Evolutionary conservation across 495 filamentous ascomycete genomes (phyloP), one percentile per base, ranked within the genome.

Genomic region (Daldinia decipiens): DNA sequence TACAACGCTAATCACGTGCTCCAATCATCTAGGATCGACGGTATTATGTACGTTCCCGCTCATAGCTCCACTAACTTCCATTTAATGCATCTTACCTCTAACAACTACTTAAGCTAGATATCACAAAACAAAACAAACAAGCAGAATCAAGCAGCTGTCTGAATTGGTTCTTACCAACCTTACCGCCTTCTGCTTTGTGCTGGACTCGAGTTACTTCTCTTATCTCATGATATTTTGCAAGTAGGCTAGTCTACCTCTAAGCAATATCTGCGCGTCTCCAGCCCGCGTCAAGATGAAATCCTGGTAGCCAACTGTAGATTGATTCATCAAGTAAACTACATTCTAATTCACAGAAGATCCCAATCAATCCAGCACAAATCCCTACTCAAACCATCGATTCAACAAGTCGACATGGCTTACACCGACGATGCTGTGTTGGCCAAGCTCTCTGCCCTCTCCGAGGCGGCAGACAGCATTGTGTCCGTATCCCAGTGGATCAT

Each of bases 401-500:
- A 58, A 57, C 29, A 19, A 40, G 17, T 58, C 32, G 8, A 32
- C 59, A 99, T 99, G 95, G 88, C 95, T 27, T 98, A 97, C 80
- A 95, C 90, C 57, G 93, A 97, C 79, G 95, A 99, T 82, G 90
- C 92, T 32, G 93, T 98, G 21, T 87, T 91, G 71, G 92, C 95
- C 54, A 98, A 98, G 86, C 90, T 99, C 29, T 95, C 94, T 29
- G 90, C 93, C 40, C 87, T 99, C 52, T 97, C 97, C 81, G 95
- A 99, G 82, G 93, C 92, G 12, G 94, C 98, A 77, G 95, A 98
- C 72, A 93, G 92, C 81, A 97, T 98, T 73, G 93, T 96, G 52
- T 92, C 92, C 53, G 94, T 96, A 56, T 91, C 94, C 50, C 94
- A 98, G 90, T 99, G 96, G 96, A 92, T 99, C 62, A 93, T 98